Evolutionary conservation across 108 stramenopile genomes (phyloP).

Genomic region (Cyclotella choctawhatcheeana): DNA sequence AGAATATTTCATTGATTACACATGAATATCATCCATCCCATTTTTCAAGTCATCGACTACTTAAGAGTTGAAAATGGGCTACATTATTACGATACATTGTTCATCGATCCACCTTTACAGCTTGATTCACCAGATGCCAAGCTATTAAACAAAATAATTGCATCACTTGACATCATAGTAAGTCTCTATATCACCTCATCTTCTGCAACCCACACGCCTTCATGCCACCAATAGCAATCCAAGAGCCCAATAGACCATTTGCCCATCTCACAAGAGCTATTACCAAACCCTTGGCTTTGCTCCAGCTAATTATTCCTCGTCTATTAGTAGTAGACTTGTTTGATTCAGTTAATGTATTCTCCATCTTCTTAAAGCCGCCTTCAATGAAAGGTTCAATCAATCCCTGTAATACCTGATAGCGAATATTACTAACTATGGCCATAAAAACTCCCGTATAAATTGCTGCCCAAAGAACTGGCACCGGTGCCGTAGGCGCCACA

Average conservation of each 20-base stretch:
- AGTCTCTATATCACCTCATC: conserved; percentile 37
- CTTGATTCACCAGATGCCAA: background rate
- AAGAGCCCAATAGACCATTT: conserved; percentile 75
- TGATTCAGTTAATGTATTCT: conserved; percentile 5
- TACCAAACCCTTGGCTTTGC: conserved; percentile 15
- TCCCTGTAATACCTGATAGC: conserved; percentile 87
- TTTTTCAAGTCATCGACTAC: background rate
- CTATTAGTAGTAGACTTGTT: background rate
- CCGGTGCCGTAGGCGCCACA: conserved; percentile 56
- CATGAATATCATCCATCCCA: background rate
- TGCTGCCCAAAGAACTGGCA: conserved; percentile 62
- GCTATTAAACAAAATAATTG: background rate
- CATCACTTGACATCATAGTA: background rate
- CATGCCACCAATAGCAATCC: conserved; percentile 86
- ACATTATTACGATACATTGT: background rate
- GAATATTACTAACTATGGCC: conserved; percentile 75
- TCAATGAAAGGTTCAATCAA: conserved; percentile 77
- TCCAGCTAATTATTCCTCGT: conserved; percentile 5
- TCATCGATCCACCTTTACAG: background rate
- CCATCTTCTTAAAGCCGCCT: conserved; percentile 37
- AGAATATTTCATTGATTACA: background rate
- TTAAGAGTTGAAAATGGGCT: background rate
- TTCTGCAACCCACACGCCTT: conserved; percentile 67
- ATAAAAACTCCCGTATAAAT: conserved; percentile 80
- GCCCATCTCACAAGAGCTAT: conserved; percentile 61